Evolutionary conservation across 192 early-diverging fungal genomes (phyloP).

Genomic region (Martensiomyces pterosporus): DNA sequence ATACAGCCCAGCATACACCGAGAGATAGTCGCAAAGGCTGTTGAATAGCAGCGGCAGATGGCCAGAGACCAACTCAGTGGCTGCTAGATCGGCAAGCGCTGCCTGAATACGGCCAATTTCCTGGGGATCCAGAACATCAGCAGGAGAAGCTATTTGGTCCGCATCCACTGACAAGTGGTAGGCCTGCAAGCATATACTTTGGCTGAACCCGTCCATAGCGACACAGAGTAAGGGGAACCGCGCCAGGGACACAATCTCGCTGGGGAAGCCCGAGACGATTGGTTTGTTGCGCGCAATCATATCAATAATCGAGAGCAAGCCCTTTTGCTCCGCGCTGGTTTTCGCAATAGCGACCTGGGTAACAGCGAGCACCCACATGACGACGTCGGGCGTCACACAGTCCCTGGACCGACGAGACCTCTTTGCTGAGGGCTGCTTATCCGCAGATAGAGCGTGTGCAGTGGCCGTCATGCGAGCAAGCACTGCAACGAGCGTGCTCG

Average conservation of each 20-base stretch:
- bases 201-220: constrained; percentile 9
- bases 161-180: constrained; percentile 8
- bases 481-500: not conserved
- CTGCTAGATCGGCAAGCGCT: not conserved
- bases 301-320: constrained; percentile 2
- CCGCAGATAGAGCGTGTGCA: not conserved
- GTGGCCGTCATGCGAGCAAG: not conserved
- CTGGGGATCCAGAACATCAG: not conserved
- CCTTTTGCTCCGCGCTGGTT: constrained; percentile 4
- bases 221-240: constrained; percentile 14
- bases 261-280: not conserved
- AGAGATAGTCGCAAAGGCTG: constrained; percentile 7
- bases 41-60: constrained; percentile 7
- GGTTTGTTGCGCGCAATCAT: not conserved
- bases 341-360: constrained; percentile 1
- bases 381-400: not conserved
- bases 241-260: constrained; percentile 1
- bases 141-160: constrained; percentile 4
- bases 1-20: not conserved
- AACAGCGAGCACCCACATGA: constrained; percentile 8
- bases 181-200: constrained; percentile 6
- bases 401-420: not conserved
- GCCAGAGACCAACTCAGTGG: constrained; percentile 2
- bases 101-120: not conserved
- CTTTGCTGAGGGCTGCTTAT: not conserved